A percentile compares a stretch with the other conserved stretches of the same genome.
phyloP scores from a whole-genome alignment of 163 green algal species.

The Prototheca cutis region DNA sequence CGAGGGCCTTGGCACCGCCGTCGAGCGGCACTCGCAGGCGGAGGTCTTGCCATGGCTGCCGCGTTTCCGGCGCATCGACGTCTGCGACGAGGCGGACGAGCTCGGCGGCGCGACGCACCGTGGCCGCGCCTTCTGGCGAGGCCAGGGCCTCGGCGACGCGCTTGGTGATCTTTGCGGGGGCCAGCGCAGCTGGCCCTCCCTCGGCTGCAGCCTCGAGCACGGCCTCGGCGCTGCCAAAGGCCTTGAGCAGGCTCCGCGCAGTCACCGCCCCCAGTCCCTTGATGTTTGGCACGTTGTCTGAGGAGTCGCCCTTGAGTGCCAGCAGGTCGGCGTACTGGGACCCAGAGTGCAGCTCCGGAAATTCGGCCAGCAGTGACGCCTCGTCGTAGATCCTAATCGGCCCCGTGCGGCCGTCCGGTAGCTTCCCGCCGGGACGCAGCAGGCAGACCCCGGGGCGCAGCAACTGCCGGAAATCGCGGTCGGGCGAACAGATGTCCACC shows the following conservation, averaged over 20 bases:
- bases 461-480: conserved; percentile 72
- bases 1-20: neutral
- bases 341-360: conserved; percentile 29
- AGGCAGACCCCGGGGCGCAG: conserved; percentile 45
- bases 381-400: too few relatives aligned
- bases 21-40: neutral
- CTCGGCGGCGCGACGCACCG: conserved; percentile 33
- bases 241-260: conserved; percentile 36
- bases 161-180: neutral
- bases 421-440: conserved; percentile 26
- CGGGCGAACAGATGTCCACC: conserved; percentile 51
- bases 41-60: neutral
- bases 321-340: conserved; percentile 51
- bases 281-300: conserved; percentile 63
- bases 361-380: conserved; percentile 27
- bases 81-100: conserved; percentile 41
- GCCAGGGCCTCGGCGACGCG: neutral
- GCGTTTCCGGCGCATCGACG: conserved; percentile 25
- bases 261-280: conserved; percentile 46
- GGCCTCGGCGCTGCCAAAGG: conserved; percentile 36
- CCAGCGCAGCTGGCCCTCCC: conserved; percentile 18
- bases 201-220: conserved; percentile 22
- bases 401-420: neutral
- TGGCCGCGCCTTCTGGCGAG: conserved; percentile 16
- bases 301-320: conserved; percentile 48